Evolutionary conservation across 2,329 filamentous ascomycete species (phyloP), one percentile per base, ranked within the genome.

Genomic region (Rhinocladiella mackenziei): DNA sequence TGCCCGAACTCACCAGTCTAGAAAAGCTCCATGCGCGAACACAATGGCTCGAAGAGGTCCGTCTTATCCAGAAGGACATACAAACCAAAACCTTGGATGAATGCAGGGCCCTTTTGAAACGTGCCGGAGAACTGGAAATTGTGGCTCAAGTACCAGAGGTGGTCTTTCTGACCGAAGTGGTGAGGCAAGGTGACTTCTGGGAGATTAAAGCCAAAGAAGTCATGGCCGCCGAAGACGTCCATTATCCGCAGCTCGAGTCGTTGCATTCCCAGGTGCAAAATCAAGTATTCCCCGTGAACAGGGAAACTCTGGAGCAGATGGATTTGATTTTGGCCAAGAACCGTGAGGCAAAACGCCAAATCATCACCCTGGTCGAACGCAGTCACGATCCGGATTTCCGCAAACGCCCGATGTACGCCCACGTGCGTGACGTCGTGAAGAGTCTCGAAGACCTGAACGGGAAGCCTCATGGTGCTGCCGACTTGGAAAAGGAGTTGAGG

Each of bases 311-410:
- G 17, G 78, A 80, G 5, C 77, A 81, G 6, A 87, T 98, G 18
- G 92, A 98, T 58, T 84, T 88, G 36, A 96, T 97, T 43, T 71
- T 98, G 45, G 89, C 89, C 64, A 97, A 96, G 67, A 92, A 98
- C 63, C 83, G 92, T 14, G 92, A 97, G 62, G 89, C 89, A 1
- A 89, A 96, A 60, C 83, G 86, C 11, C 84, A 89, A 58, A 94
- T 98, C 41, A 70, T 89, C 36, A 84, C 85, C 26, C 69, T 98
- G 7, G 89, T 84, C 25, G 80, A 91, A 47, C 81, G 83, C 44
- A 91, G 84, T 51, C 85, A 81, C 53, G 75, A 88, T 25, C 70
- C 76, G 0, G 85, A 95, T 56, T 82, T 88, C 58, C 76, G 78
- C 29, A 83, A 88, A 56, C 79, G 92, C 18, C 92, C 92, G 0